These are phyloP conservation scores for Phytophthora multivora DNA, from an alignment of 352 stramenopile species.

Conservation along the genomic window DNA sequence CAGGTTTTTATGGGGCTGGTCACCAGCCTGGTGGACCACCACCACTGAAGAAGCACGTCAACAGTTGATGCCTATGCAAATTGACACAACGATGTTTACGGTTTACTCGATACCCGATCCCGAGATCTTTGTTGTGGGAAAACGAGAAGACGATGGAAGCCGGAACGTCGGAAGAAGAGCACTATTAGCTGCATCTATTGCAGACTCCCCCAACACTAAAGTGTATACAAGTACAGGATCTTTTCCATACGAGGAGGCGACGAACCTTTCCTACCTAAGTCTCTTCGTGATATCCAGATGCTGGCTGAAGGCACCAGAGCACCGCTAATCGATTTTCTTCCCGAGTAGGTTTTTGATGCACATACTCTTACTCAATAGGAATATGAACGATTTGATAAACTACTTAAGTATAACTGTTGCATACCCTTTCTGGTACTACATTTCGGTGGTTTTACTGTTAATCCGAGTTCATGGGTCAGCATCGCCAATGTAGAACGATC, in stretches of 20 bases:
- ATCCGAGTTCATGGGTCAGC: no score
- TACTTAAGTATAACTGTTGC: no score
- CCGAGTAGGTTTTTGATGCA: no score
- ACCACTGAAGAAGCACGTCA: neutral
- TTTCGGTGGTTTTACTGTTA: no score
- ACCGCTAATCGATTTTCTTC: no score
- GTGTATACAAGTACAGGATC: no score
- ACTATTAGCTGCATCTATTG: neutral
- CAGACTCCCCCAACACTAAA: neutral
- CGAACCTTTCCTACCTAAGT: neutral
- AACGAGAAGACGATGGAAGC: slow-evolving; percentile 14
- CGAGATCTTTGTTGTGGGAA: slow-evolving; percentile 11
- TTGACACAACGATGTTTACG: slow-evolving; percentile 3
- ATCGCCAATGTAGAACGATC: no score
- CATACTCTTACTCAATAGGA: no score
- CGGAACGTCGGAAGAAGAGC: slow-evolving; percentile 19
- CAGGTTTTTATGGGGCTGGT: neutral
- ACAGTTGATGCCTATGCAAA: neutral
- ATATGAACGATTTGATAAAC: no score
- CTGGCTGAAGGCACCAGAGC: neutral
- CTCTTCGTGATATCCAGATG: slow-evolving; percentile 2
- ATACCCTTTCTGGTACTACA: no score
- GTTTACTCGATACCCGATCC: slow-evolving; percentile 5
- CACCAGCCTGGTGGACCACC: neutral
- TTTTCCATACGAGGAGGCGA: neutral